Percentiles rank a stretch among this genome's conserved stretches.
Conservation (phyloP, 148 eudicot species). For the Diospyros kaki region DNA sequence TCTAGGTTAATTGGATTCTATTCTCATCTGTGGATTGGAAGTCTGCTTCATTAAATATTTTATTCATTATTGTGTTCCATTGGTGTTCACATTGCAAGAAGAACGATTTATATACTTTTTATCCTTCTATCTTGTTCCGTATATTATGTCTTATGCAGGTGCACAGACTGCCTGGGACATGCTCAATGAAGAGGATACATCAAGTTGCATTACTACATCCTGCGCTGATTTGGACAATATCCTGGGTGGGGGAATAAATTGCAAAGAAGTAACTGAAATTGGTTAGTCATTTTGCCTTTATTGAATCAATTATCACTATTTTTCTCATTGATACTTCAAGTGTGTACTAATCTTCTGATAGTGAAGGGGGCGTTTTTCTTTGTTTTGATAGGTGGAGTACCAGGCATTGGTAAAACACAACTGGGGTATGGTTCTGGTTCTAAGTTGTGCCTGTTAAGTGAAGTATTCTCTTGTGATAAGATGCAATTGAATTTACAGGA, state of each 20-base stretch:
- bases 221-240: constrained; percentile 77
- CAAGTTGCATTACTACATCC: constrained; percentile 65
- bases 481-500: constrained; percentile 45
- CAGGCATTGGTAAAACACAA: constrained; percentile 98
- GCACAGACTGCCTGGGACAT: constrained; percentile 95
- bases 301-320: not conserved
- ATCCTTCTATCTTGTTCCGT: not conserved
- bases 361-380: constrained; percentile 6
- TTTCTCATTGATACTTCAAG: not conserved
- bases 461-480: constrained; percentile 15
- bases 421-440: constrained; percentile 53
- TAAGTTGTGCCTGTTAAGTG: not conserved
- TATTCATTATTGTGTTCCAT: not conserved
- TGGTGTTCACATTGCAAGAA: constrained; percentile 6
- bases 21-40: not conserved
- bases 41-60: not conserved
- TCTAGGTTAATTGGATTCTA: not conserved
- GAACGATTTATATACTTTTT: constrained; percentile 3
- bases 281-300: constrained; percentile 39
- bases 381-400: constrained; percentile 69
- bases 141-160: constrained; percentile 37
- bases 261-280: constrained; percentile 94
- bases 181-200: constrained; percentile 66
- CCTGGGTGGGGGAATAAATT: constrained; percentile 84
- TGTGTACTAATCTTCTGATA: constrained; percentile 9